Evolutionary conservation across 306 rosid species (phyloP), one percentile per base, ranked within the genome.

Genomic region (Rosa lucieae): DNA sequence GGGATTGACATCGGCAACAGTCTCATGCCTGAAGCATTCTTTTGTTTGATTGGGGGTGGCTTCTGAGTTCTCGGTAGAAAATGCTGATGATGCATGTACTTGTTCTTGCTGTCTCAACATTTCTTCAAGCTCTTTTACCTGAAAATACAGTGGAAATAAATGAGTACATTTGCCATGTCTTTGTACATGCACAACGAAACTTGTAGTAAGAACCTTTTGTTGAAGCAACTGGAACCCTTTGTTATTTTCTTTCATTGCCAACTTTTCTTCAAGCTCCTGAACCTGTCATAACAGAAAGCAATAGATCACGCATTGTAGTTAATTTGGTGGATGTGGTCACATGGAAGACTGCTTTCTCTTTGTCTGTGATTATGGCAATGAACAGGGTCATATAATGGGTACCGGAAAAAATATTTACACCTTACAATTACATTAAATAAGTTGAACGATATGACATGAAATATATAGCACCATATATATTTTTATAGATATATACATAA

Each of bases 81-180:
- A 15, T 51, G 52, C 3, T 10, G 40, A 39, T 39, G 20, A 49
- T 6, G 15, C 75, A 32, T 58, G 44, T 26, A 21, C 68, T 77
- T 52, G 75, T 14, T 77, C 75, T 10, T 77, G 72, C 6, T 23
- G 55, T 77, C 75, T 68, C 67, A 68, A 67, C 14, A 68, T 77
- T 53, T 39, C 74, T 52, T 77, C 80, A 42, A 68, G 81, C 32
- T 77, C 81, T 58, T 58, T 68, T 14, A 77, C 67, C 75, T 77
- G 29, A 42, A 13, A 67, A 29, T 3, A 77, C 15, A n/a, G 55
- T n/a, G 37, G 66, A 77, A 53, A 42, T 5, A 6, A 52, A 8
- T 40, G 0, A n/a, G 26, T 23, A 37, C 43, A 68, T 40, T 12
- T 66, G 26, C 58, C n/a, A 29, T 51, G 18, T 48, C 11, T 40